phyloP scores from a whole-genome alignment of 2,329 filamentous ascomycete genomes.

The Colletotrichum chlorophyti region DNA sequence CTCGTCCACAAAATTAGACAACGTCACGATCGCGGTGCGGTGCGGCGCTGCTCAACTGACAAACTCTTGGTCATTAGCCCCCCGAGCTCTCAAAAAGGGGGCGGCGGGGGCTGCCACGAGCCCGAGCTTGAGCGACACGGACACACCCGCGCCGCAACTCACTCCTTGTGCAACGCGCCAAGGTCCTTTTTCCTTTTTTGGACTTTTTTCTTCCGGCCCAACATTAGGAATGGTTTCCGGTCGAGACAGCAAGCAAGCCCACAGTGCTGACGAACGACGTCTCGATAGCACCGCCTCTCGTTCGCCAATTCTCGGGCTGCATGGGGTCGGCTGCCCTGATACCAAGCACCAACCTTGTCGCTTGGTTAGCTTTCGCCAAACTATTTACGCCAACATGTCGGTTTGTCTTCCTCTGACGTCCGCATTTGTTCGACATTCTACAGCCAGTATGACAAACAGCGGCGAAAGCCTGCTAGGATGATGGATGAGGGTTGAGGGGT shows the following conservation, averaged over 20 bases:
- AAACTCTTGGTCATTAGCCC: not conserved
- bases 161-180: not conserved
- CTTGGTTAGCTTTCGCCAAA: conserved; percentile 6
- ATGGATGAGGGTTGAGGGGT: conserved; percentile 15
- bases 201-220: not conserved
- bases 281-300: not conserved
- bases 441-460: too few relatives aligned
- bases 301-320: not conserved
- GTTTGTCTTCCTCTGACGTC: not conserved
- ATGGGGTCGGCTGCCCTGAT: not conserved
- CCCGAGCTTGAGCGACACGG: conserved; percentile 11
- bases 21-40: not conserved
- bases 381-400: not conserved
- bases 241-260: not conserved
- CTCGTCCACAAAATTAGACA: not conserved
- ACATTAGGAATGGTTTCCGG: not conserved
- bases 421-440: too few relatives aligned
- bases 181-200: conserved; percentile 8
- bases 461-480: conserved; percentile 6
- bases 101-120: conserved; percentile 27
- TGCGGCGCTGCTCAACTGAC: not conserved
- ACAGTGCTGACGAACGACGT: not conserved
- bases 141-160: conserved; percentile 11
- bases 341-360: not conserved
- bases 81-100: not conserved